These are phyloP conservation scores for Silene latifolia DNA, from an alignment of 148 eudicot genomes.

Conservation along the genomic window DNA sequence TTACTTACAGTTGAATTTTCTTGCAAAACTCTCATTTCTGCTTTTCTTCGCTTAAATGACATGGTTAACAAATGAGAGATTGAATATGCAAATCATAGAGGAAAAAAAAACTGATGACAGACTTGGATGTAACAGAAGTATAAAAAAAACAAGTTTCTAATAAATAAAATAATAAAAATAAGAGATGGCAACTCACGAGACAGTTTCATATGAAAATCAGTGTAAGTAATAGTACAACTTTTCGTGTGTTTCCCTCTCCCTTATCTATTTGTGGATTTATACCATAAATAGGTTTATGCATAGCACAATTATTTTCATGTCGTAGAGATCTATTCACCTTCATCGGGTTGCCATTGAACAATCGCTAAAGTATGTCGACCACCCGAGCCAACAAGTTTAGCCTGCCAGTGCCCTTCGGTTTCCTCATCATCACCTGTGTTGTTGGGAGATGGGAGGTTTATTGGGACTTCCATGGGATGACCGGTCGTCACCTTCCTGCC, in stretches of 20 bases:
- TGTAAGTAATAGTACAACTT: too few species aligned
- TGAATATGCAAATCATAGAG: too few species aligned
- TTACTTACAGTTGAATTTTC: too few species aligned
- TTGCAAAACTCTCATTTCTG: too few species aligned
- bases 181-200: too few species aligned
- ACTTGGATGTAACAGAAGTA: too few species aligned
- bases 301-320: background rate
- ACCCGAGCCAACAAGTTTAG: constrained; percentile 83
- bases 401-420: constrained; percentile 62
- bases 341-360: constrained; percentile 53
- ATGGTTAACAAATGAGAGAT: background rate
- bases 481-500: constrained; percentile 85
- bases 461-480: constrained; percentile 85
- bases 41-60: background rate
- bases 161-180: too few species aligned
- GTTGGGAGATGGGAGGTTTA: constrained; percentile 61
- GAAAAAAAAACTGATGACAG: too few species aligned
- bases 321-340: constrained; percentile 17
- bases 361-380: constrained; percentile 91
- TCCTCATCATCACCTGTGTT: constrained; percentile 29
- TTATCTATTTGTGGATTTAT: too few species aligned
- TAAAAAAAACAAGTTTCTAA: too few species aligned
- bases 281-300: constrained; percentile 2
- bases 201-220: too few species aligned
- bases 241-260: too few species aligned